Evolutionary conservation across 768 basidiomycete species (phyloP), one percentile per base, ranked within the genome.

Genomic region (Russula abietina): DNA sequence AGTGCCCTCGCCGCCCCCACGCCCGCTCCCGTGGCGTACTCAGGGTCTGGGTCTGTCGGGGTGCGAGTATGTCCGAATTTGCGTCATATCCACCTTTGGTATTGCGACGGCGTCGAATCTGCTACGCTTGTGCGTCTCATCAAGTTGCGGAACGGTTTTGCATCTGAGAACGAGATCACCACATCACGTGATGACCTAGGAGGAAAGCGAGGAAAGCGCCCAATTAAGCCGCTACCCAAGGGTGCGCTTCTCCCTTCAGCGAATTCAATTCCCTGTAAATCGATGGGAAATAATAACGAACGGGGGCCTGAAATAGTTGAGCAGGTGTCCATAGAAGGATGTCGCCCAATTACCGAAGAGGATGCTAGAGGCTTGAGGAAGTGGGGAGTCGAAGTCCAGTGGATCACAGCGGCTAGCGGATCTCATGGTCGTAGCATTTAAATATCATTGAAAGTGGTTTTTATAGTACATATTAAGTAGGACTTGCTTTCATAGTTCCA

Each of bases 21-120:
- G n/a, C n/a, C n/a, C n/a, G n/a, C n/a, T n/a, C n/a, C 63, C 4
- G 36, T 10, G 62, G 10, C 55, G 52, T 36, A 19, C 1, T 17
- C 41, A 7, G 19, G 41, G 41, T 43, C 41, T 43, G 19, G 17
- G 19, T 43, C 38, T 14, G 55, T 26, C 16, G 53, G 43, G 3
- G 22, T 48, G 17, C 48, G 59, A 14, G 38, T 53, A 5, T 67
- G 66, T 36, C 60, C 66, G 9, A 39, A 12, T 7, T 53, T 65
- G 32, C 57, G 59, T 26, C 46, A 49, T 36, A 61, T 65, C 16
- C 56, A 67, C 12, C 60, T 67, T n/a, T 67, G 63, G 59, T 46
- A 43, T 12, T 61, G 63, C 57, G 56, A 61, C 7, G 59, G 56
- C 26, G 59, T 66, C 17, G 41, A 53, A 14, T 50, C 43, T 19